Conservation (phyloP, 208 protist genomes). For the Leishmania lainsoni region DNA sequence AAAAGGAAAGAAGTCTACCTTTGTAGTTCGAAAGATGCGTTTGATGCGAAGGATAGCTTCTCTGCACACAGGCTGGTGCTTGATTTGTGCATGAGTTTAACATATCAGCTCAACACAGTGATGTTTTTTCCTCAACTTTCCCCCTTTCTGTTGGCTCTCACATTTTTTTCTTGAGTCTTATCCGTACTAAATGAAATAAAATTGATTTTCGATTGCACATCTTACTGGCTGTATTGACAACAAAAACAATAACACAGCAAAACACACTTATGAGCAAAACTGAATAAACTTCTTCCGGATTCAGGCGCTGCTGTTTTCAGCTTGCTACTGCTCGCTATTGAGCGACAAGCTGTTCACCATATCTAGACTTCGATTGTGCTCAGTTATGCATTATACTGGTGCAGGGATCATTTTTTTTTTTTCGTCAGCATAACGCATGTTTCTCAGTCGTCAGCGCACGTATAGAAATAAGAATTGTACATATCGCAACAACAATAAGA, state of each 20-base stretch:
- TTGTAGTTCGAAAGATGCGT: too few relatives aligned
- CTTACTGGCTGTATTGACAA: too few relatives aligned
- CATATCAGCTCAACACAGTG: not conserved
- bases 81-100: not conserved
- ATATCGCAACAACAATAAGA: not conserved
- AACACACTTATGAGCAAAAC: not conserved
- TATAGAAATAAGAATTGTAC: not conserved
- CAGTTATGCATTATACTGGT: not conserved
- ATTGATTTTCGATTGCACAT: not conserved
- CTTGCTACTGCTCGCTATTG: not conserved
- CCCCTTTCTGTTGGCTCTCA: not conserved
- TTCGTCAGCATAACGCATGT: not conserved
- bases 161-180: slow-evolving; percentile 4
- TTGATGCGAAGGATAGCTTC: too few relatives aligned
- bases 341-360: not conserved
- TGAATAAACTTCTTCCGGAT: not conserved
- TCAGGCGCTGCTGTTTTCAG: not conserved
- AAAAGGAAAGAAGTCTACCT: not conserved
- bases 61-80: not conserved
- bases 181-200: too few relatives aligned
- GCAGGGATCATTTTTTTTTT: not conserved
- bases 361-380: not conserved
- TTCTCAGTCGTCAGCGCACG: not conserved
- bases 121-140: not conserved
- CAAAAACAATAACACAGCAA: not conserved